These are phyloP conservation scores for Recurvomyces mirabilis DNA, from an alignment of 495 filamentous ascomycete species.

Conservation along the genomic window DNA sequence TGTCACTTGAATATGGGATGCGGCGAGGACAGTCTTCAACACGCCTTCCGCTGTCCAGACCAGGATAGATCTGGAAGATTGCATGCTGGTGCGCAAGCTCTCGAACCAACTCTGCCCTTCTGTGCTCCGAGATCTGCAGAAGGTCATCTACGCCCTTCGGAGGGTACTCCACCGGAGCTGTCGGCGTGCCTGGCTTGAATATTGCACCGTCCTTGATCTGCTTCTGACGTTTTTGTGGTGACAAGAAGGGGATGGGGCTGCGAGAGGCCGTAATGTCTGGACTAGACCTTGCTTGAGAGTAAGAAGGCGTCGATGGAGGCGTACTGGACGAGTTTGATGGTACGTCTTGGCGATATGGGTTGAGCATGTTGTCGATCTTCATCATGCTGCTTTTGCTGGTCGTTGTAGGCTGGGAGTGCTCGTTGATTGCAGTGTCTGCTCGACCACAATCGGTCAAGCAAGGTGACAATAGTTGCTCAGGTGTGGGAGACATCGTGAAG, in stretches of 20 bases:
- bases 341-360: conserved; percentile 1
- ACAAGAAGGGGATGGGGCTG: neutral
- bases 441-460: conserved; percentile 11
- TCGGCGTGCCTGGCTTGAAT: conserved; percentile 9
- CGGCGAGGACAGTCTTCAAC: conserved; percentile 60
- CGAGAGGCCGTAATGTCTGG: conserved; percentile 2
- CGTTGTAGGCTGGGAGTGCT: too few species aligned
- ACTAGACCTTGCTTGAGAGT: conserved; percentile 3
- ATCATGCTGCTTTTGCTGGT: too few species aligned
- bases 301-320: conserved; percentile 12
- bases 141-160: conserved; percentile 14
- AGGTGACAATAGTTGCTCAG: conserved; percentile 6
- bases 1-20: conserved; percentile 89
- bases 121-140: too few species aligned
- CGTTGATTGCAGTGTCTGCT: too few species aligned
- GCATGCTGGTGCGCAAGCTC: conserved; percentile 43
- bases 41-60: conserved; percentile 36
- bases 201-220: conserved; percentile 13
- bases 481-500: conserved; percentile 7
- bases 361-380: conserved; percentile 17
- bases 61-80: conserved; percentile 51
- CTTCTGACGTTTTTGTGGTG: conserved; percentile 8
- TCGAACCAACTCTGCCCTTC: too few species aligned
- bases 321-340: conserved; percentile 1
- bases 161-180: conserved; percentile 15